Evolutionary conservation across 345 rosid genomes (phyloP), one percentile per base, ranked within the genome.

Genomic region (Pugionium dolabratum): DNA sequence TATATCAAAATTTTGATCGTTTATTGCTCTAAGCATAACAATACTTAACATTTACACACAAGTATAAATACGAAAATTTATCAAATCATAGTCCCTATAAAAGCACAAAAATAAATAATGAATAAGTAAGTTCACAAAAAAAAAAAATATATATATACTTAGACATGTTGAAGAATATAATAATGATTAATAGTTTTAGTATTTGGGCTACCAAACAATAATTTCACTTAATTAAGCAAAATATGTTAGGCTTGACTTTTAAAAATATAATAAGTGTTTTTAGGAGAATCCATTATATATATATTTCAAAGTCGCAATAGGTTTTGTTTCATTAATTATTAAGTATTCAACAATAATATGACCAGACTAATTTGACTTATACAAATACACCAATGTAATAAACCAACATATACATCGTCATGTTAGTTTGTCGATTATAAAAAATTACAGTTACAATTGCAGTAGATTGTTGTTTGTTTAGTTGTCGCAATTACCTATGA

Each of bases 221-320:
- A 64, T 67, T 73, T 73, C 59, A 61, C 73, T 73, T 73, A 47
- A 37, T 54, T 66, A 61, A 73, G 77, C 45, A 73, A 67, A 61
- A 48, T 37, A 61, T 32, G 68, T 74, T 74, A 61, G 77, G 77
- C 73, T 74, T 74, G 69, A 73, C 64, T 67, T 59, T 66, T 18
- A 39, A 39, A 39, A 39, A 39, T 39, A 4, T 3, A 39, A 39
- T 5, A 39, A 39, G 36, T 3, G 32, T 27, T 55, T 41, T 55
- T 18, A 63, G 42, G 66, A 72, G 53, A 57, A 72, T 11, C 48
- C 48, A 57, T 58, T 58, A 48, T 9, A 57, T 57, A 58, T 48
- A 33, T 72, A 28, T 18, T 18, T 57, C 65, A 40, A 71, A 55
- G 54, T 37, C 35, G 10, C 62, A 62, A 34, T 30, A 7, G 9